A percentile compares a stretch with the other conserved stretches of the same genome.
phyloP scores from a whole-genome alignment of 805 yeast species.

The Candida vaughaniae region DNA sequence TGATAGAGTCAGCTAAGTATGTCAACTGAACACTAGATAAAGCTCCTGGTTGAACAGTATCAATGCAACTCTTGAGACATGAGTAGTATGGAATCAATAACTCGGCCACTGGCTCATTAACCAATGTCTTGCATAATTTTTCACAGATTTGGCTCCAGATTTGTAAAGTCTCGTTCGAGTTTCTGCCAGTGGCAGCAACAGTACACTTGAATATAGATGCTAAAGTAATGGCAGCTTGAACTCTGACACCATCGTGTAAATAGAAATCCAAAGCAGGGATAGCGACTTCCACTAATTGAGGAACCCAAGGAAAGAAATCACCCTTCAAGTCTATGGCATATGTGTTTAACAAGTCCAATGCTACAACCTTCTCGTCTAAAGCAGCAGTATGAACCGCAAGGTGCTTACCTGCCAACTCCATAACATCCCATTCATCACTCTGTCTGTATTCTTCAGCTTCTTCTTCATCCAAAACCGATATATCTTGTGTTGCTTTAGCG shows the following conservation, averaged over 20 bases:
- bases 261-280: conserved; percentile 89
- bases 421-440: conserved; percentile 94
- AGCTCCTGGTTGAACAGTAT: conserved; percentile 63
- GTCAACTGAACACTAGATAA: conserved; percentile 55
- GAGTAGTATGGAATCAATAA: conserved; percentile 75
- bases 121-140: conserved; percentile 65
- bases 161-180: conserved; percentile 58
- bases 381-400: conserved; percentile 92
- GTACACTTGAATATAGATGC: conserved; percentile 72
- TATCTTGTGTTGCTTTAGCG: conserved; percentile 88
- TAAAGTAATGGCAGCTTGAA: conserved; percentile 81
- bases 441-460: conserved; percentile 78
- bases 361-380: conserved; percentile 91
- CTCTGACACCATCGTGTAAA: conserved; percentile 91
- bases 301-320: conserved; percentile 79
- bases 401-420: conserved; percentile 86
- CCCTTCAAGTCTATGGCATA: conserved; percentile 85
- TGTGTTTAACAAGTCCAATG: conserved; percentile 81
- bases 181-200: conserved; percentile 53
- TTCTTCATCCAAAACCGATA: conserved; percentile 84
- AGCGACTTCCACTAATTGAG: conserved; percentile 76
- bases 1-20: conserved; percentile 57
- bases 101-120: conserved; percentile 81
- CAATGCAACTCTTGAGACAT: conserved; percentile 65
- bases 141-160: conserved; percentile 72